Percentiles rank a stretch among this genome's conserved stretches.
phyloP scores from a whole-genome alignment of 768 basidiomycete genomes.

The Agaricus bisporus region DNA sequence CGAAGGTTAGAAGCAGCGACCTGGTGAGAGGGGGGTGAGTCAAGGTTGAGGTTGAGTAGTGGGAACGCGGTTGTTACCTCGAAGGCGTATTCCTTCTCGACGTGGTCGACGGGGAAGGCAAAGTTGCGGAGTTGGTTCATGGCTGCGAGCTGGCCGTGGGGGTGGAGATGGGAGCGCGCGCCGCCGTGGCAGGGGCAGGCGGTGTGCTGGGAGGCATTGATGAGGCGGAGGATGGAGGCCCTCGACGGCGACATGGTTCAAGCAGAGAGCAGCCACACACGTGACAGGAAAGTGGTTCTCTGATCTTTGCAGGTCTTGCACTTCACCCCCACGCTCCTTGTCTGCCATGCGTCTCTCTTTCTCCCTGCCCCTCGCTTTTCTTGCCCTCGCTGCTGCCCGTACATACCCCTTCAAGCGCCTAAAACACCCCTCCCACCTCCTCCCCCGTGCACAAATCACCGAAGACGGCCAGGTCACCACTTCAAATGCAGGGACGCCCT shows the following conservation, averaged over 20 bases:
- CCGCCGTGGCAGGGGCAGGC: conserved; percentile 79
- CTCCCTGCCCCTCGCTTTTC: conserved; percentile 29
- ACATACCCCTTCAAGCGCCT: conserved; percentile 42
- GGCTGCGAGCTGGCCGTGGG: conserved; percentile 38
- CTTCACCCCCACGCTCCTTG: conserved; percentile 19
- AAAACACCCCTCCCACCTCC: conserved; percentile 22
- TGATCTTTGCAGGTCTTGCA: conserved; percentile 15
- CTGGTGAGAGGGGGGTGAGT: conserved; percentile 38
- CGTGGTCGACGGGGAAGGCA: conserved; percentile 67
- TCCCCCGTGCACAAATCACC: conserved; percentile 18
- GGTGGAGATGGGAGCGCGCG: conserved; percentile 38
- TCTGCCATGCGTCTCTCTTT: conserved; percentile 33
- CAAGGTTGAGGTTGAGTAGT: background rate
- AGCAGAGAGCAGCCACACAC: background rate
- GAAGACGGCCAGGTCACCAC: conserved; percentile 29
- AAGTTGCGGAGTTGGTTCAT: conserved; percentile 63
- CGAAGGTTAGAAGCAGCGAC: conserved; percentile 84
- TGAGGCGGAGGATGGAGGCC: conserved; percentile 63
- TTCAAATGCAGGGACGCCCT: conserved; percentile 23
- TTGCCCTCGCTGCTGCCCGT: conserved; percentile 32
- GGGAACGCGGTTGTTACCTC: conserved; percentile 42
- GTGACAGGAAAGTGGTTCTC: conserved; percentile 7
- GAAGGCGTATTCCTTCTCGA: conserved; percentile 88
- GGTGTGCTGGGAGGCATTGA: conserved; percentile 67
- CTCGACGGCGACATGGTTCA: conserved; percentile 48